Base-by-base conservation (phyloP, 2,329 filamentous ascomycete genomes). In the Hypomyces perniciosus region DNA sequence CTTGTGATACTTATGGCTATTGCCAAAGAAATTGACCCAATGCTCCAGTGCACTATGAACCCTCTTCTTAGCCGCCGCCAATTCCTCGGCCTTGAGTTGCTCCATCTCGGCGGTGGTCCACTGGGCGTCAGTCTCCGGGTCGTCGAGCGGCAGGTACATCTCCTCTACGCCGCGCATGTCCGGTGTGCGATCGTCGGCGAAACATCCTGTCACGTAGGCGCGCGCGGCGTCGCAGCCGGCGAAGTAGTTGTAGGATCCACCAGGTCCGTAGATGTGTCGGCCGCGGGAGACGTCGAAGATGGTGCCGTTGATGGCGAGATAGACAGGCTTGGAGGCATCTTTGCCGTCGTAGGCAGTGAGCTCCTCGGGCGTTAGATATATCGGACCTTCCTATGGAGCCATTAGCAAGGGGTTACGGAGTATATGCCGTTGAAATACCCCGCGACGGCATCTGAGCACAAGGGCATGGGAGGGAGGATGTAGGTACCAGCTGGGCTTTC, bases 131-230 rank as follows among this genome's bases (percentile, higher is more conserved):
- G 86, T 77, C 50, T 75, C 73, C 1, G 77, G 73, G 61, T 85
- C 76, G 65, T 85, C 81, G 33, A 81, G 60, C 2, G 83, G 83
- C 7, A 92, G 65, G 70, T 83, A 97, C 80, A 95, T 93, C 56
- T 84, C 79, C 72, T 97, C 93, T 4, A 89, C 85, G 42, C 93
- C 93, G 54, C 88, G 81, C 66, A 96, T 72, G 71, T 99, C 93
- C 4, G 87, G 78, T 2, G 85, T 93, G 31, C 84, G 75, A 74
- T 99, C 93, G 56, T 90, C 85, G 37, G 81, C 74, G 72, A 99
- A 99, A 69, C 93, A 99, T 13, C 89, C 90, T 2, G 93, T 97
- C 8, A 99, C 84, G 68, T 90, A 99, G 20, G 85, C 90, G 44
- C 93, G 85, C 10, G 87, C 83, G 33, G 92, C 91, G 69, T 99